Evolutionary conservation across 257 asterid species (phyloP), one percentile per base, ranked within the genome.

Genomic region (Nicotiana attenuata): DNA sequence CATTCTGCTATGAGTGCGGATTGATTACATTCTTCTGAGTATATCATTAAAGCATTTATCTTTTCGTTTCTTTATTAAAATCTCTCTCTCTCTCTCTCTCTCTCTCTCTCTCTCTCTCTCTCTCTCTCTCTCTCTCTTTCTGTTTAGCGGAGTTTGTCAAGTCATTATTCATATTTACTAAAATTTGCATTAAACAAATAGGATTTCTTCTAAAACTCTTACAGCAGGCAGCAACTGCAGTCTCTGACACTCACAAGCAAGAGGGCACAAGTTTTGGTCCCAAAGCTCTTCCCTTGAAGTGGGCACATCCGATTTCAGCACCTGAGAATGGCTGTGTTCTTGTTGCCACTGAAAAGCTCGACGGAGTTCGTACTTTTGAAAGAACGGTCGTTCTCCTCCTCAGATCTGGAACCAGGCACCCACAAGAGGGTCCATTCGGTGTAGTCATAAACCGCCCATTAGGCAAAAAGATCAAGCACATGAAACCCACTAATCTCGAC

Each of bases 251-350:
- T 52, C 87, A 77, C 85, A 85, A 84, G 81, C 90, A 86, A 84
- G 95, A 87, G 3, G 83, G 64, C 82, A 53, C 84, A 78, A 19
- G 88, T 65, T 24, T 84, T 14, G 86, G 85, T 60, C 45, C 91
- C 35, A 91, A 86, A 81, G 77, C 91, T 78, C 92, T 90, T 75
- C 98, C 94, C 52, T 82, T 84, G 79, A 94, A 96, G 89, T 96
- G 99, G 99, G 99, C 99, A 10, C 99, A 96, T 88, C 99, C 99
- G 16, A 90, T 96, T 52, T 92, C 98, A 61, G 87, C 96, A n/a
- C 98, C 98, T 0, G 99, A 94, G 85, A 92, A 92, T 65, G 99
- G 99, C 47, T 94, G 98, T 80, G 93, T 96, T 82, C 97, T 96
- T 53, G 88, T 96, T 56, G 96, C 99, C 76, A 91, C 98, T 73